Evolutionary conservation across 768 basidiomycete species (phyloP), one percentile per base, ranked within the genome.

Genomic region (Saitozyma sp.): DNA sequence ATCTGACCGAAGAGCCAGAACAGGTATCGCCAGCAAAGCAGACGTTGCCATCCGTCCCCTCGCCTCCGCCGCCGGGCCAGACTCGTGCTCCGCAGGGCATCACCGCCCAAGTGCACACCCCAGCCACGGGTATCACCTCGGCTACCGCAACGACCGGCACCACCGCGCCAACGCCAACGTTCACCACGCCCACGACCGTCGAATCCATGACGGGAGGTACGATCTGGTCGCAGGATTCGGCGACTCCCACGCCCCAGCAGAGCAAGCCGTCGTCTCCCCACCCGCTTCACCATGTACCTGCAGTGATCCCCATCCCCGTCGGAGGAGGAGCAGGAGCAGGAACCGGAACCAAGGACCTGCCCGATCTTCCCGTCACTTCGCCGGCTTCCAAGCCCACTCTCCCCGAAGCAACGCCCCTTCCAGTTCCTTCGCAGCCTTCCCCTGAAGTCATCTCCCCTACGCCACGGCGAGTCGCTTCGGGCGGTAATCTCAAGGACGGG

Each of bases 391-490:
- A 29, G 29, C 29, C 29, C 29, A 29, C 29, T 5, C 29, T 29
- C 29, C 29, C 29, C 2, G 29, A 29, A 29, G 29, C 29, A 29
- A 29, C 29, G 29, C 29, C 29, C 29, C 29, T 29, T 29, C 29
- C 29, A 52, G 19, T 10, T 19, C 45, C 45, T 2, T 11, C 45
- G 11, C 45, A 46, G 45, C 45, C 45, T 17, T 41, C 59, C 37
- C n/a, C 54, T 4, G 41, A 57, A n/a, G 56, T 75, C 8, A 61
- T 63, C 6, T 65, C 74, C 1, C 74, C 74, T n/a, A 70, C 64
- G 13, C 74, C 74, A 16, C 61, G 67, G 14, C 51, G 63, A 19
- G 70, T 70, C 3, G 65, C 74, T 10, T 56, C 64, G 3, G 71
- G 62, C 39, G 72, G 71, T 17, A 54, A 57, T 45, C 52, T 16